These are phyloP conservation scores for Metschnikowia reukaufii DNA, from an alignment of 805 yeast genomes.

Conservation along the genomic window DNA sequence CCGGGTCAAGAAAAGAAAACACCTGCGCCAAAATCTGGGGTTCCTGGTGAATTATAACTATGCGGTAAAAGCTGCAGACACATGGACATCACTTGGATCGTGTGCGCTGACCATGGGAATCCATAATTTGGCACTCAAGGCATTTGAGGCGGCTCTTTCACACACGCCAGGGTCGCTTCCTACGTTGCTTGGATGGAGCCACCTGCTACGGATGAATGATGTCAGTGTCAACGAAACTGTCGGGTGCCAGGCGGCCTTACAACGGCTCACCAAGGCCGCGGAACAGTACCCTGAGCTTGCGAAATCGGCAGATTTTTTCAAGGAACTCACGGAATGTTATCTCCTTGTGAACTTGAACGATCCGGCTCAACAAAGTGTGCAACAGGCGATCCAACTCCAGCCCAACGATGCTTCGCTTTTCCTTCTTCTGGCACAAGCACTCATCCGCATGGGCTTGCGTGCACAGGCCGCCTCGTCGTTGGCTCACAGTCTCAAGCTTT, in stretches of 20 bases:
- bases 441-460: constrained; percentile 43
- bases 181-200: constrained; percentile 47
- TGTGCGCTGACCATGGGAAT: constrained; percentile 46
- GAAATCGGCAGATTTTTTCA: constrained; percentile 42
- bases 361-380: constrained; percentile 51
- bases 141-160: constrained; percentile 44
- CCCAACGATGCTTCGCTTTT: constrained; percentile 48
- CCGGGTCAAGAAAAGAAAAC: constrained; percentile 12
- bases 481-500: constrained; percentile 42
- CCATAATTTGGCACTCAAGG: constrained; percentile 39
- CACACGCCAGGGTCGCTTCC: constrained; percentile 40
- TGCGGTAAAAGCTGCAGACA: constrained; percentile 28
- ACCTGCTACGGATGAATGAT: constrained; percentile 41
- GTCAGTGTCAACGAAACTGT: constrained; percentile 35
- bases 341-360: constrained; percentile 46
- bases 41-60: constrained; percentile 1
- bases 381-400: constrained; percentile 39
- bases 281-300: constrained; percentile 38
- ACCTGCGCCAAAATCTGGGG: constrained; percentile 9
- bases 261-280: constrained; percentile 39
- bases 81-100: constrained; percentile 49
- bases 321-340: constrained; percentile 54
- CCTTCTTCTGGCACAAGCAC: constrained; percentile 49
- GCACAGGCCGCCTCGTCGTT: constrained; percentile 49
- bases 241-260: constrained; percentile 43